Evolutionary conservation across 306 rosid genomes (phyloP).

Genomic region (Begonia masoniana): DNA sequence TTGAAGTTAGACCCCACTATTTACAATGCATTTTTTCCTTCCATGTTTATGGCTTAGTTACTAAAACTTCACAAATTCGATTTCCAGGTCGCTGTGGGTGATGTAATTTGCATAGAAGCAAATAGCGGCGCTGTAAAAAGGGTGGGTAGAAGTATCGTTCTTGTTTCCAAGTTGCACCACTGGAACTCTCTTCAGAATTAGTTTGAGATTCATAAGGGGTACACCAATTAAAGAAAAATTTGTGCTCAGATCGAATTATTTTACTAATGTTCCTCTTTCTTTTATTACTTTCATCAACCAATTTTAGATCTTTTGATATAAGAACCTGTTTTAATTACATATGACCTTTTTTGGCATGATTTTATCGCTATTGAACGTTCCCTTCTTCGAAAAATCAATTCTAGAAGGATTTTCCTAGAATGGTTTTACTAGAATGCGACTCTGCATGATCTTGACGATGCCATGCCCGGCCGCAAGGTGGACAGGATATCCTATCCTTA

Average conservation of each 20-base stretch:
- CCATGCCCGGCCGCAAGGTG: constrained; percentile 93
- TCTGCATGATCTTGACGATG: constrained; percentile 39
- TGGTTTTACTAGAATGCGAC: background rate
- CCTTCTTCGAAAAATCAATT: background rate
- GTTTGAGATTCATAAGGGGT: no score
- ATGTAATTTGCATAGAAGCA: constrained; percentile 87
- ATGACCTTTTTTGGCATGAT: no score
- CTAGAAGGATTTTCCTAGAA: background rate
- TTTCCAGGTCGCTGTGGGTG: constrained; percentile 84
- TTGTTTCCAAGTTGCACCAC: no score
- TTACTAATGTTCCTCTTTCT: no score
- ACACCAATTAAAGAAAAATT: no score
- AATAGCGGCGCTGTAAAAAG: constrained; percentile 98
- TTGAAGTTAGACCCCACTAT: constrained; percentile 93
- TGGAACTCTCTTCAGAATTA: no score
- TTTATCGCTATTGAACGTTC: background rate
- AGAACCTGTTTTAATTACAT: no score
- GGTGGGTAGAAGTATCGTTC: constrained; percentile 59
- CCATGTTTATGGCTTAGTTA: no score
- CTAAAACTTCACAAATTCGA: constrained; percentile 1
- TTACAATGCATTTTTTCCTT: constrained; percentile 53
- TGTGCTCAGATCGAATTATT: no score
- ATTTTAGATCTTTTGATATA: no score
- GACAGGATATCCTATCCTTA: constrained; percentile 86
- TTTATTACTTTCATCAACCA: no score